Evolutionary conservation across 441 rosid genomes (phyloP), one percentile per base, ranked within the genome.

Genomic region (Eruca vesicaria): DNA sequence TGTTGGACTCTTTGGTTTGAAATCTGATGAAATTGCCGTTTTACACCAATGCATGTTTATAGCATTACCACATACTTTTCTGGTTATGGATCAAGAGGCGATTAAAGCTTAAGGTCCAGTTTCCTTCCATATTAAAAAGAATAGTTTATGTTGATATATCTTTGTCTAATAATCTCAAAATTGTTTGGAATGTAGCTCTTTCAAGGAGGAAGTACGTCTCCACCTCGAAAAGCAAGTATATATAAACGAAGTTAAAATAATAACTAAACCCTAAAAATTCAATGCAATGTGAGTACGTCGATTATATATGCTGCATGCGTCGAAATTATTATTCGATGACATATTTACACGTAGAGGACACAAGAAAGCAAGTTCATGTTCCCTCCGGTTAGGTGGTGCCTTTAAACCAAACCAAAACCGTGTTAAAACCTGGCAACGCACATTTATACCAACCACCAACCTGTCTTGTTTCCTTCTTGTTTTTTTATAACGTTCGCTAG

Each of bases 371-470:
- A 66, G 66, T 19, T 35, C 76, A 65, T 35, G 76, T 71, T 71
- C 72, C 26, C 10, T 48, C 57, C 8, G 63, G 72, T 71, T 35
- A 58, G 76, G 52, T 59, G 76, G 76, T 71, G 67, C 48, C 31
- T 67, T 6, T 15, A 38, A 72, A 78, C 77, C 81, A 72, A 72
- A 67, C 69, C 70, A 53, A 78, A 78, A 72, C 78, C 78, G 81
- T 78, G 78, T 78, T 78, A 78, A 72, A 72, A 72, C 81, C 81
- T 78, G 81, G 78, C 81, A 78, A 55, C 9, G 12, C 70, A 41
- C 78, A 72, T 73, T 72, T 62, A 61, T 78, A 78, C 81, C 81
- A 78, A 78, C 70, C 70, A 66, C 77, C 73, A 67, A 72, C n/a
- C 74, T 78, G 78, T 72, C 74, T 62, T 73, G 29, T 61, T 52